Base-by-base conservation (phyloP, 148 eudicot species). In the Bassia scoparia region DNA sequence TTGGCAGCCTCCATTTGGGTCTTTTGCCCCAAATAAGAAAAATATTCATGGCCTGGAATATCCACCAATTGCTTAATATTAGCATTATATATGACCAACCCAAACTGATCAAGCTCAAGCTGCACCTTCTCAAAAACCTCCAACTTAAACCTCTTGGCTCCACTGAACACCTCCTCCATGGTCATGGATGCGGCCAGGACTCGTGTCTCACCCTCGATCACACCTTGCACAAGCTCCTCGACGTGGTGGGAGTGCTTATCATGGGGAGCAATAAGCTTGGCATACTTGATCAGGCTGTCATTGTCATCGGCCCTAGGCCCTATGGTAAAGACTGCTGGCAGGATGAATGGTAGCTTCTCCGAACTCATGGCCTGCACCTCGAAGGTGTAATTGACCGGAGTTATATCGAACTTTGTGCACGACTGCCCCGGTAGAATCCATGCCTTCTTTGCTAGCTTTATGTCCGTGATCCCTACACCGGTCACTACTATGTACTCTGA, bases 281-380 rank as follows among this genome's bases (percentile, higher is more conserved):
- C 88, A 41, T 85, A 85, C 67, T 66, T 83, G 16, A 67, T 17
- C 6, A 85, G 86, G 50, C 80, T 75, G 0, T 46, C 74, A 0
- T 43, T 21, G 30, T 85, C 86, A 3, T 83, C 83, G 5, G 71
- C 26, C n/a, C 84, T 75, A 0, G 88, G 88, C 2, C 88, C 88
- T 11, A 85, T 77, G 54, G 88, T 83, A 76, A 85, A 85, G 7
- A 85, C 86, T 15, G 88, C 88, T 0, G 88, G 88, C 4, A 85
- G 77, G 44, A 83, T 60, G 61, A 85, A 85, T 10, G 88, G 81
- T 1, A 85, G 79, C 72, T 85, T 85, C 46, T 85, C 88, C 30
- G 86, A 80, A 44, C 88, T 85, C 88, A 85, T 85, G 20, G 88
- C 88, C 41, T 85, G 88, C 17, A 85, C 88, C 68, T 85, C 86